phyloP scores from a whole-genome alignment of 129 eudicot species.

The Smallanthus sonchifolius region DNA sequence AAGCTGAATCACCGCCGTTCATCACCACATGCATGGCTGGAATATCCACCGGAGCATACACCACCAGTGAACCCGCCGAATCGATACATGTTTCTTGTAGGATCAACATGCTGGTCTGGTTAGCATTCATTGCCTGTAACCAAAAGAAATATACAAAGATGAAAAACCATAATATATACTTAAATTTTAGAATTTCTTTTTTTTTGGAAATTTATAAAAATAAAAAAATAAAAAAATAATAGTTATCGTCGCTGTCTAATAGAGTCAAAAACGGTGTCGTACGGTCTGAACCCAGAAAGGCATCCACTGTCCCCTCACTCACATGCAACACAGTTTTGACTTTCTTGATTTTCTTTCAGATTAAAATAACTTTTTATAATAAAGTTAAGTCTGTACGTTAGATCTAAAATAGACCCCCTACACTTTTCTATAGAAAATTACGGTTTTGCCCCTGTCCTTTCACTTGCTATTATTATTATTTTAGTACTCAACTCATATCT shows the following conservation, averaged over 20 bases:
- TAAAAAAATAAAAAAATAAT: neutral
- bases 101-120: constrained; percentile 90
- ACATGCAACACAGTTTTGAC: constrained; percentile 51
- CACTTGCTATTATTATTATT: too few species aligned
- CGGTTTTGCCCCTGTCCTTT: constrained; percentile 25
- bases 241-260: constrained; percentile 34
- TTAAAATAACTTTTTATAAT: constrained; percentile 21
- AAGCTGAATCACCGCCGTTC: constrained; percentile 97
- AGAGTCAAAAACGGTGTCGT: constrained; percentile 46
- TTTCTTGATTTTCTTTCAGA: constrained; percentile 33
- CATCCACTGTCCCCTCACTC: constrained; percentile 38
- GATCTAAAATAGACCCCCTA: constrained; percentile 37
- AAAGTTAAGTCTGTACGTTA: constrained; percentile 32
- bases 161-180: too few species aligned
- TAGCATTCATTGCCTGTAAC: constrained; percentile 69
- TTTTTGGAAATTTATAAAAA: neutral
- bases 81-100: constrained; percentile 91
- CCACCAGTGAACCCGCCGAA: constrained; percentile 90
- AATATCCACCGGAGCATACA: constrained; percentile 94
- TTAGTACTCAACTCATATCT: too few species aligned
- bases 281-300: constrained; percentile 46
- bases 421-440: constrained; percentile 24
- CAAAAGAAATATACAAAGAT: neutral
- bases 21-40: constrained; percentile 98
- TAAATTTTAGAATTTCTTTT: neutral